Percentiles rank a stretch among this genome's conserved stretches.
Conservation (phyloP, 345 rosid species). For the Euphorbia tirucalli region DNA sequence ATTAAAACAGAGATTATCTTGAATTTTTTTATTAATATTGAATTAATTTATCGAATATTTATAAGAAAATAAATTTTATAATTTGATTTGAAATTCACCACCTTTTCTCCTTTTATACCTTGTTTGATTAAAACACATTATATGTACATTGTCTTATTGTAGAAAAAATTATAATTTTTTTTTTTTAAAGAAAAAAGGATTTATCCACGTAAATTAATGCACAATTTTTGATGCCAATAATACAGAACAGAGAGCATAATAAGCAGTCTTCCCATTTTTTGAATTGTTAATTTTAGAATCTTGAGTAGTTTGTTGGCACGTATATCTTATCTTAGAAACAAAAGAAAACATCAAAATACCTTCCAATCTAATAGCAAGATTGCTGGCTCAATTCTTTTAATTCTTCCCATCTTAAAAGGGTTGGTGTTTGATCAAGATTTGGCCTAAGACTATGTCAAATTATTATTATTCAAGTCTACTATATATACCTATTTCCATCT, state of each 20-base stretch:
- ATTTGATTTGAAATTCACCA: neutral
- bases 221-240: neutral
- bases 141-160: neutral
- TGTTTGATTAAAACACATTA: neutral
- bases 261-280: neutral
- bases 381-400: constrained; percentile 20
- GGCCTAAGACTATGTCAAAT: constrained; percentile 29
- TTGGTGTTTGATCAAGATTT: constrained; percentile 24
- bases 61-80: no score
- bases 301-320: neutral
- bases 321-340: constrained; percentile 39
- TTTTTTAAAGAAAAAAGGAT: neutral
- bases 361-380: constrained; percentile 38
- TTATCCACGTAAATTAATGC: neutral
- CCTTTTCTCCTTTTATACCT: neutral
- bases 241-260: neutral
- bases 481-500: constrained; percentile 8
- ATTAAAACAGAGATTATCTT: no score
- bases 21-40: no score
- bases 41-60: no score
- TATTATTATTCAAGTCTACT: neutral
- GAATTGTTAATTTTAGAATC: neutral
- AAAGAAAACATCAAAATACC: constrained; percentile 26
- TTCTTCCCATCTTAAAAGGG: neutral
- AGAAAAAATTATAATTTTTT: neutral